Evolutionary conservation across 140 eudicot genomes (phyloP).

Genomic region (Flaveria floridana): DNA sequence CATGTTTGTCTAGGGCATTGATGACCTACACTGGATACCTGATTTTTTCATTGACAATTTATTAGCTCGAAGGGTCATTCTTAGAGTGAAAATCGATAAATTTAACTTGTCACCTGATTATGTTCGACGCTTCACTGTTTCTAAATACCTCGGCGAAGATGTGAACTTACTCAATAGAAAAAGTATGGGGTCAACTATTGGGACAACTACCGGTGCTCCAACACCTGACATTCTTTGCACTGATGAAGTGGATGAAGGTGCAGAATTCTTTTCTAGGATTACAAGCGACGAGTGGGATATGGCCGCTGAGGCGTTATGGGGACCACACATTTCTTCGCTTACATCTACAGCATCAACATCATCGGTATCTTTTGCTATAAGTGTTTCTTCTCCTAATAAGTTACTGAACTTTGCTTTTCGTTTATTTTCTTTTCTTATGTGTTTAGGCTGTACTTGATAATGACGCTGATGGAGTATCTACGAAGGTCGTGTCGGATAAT

Average conservation of each 20-base stretch:
- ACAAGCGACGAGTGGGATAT: not conserved
- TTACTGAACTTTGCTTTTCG: too few species aligned
- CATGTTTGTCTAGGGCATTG: not conserved
- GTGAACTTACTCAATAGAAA: not conserved
- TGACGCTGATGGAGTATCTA: too few species aligned
- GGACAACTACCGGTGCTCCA: not conserved
- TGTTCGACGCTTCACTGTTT: not conserved
- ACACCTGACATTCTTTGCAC: not conserved
- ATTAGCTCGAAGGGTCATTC: not conserved
- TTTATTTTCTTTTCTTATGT: too few species aligned
- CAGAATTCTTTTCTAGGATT: not conserved
- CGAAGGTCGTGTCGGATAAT: too few species aligned
- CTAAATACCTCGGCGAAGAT: not conserved
- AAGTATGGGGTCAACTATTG: not conserved
- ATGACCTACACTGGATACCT: not conserved
- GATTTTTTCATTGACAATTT: not conserved
- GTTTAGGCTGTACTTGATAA: too few species aligned
- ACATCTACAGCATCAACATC: too few species aligned
- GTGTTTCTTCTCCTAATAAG: too few species aligned
- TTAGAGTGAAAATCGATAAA: too few species aligned
- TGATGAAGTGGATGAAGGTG: not conserved
- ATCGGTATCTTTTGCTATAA: too few species aligned
- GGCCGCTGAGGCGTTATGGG: not conserved
- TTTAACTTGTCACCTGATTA: not conserved
- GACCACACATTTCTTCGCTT: not conserved